Conservation (phyloP, 202 grass and related monocot genomes). For the Digitaria exilis region DNA sequence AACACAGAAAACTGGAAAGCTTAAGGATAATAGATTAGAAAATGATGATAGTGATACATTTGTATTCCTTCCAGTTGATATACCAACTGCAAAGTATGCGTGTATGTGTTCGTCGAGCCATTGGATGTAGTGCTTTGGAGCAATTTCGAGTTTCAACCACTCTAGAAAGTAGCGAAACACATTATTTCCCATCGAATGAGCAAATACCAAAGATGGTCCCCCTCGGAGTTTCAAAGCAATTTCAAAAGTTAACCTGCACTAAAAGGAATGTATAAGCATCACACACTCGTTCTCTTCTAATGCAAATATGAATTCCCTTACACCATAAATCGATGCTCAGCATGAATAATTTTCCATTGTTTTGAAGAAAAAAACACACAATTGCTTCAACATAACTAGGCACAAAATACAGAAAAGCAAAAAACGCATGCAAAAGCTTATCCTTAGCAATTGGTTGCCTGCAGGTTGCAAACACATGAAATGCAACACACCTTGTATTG, state of each 20-base stretch:
- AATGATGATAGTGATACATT: conserved; percentile 29
- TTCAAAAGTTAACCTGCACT: conserved; percentile 89
- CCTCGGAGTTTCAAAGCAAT: conserved; percentile 84
- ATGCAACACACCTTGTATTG: not conserved
- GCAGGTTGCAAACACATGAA: not conserved
- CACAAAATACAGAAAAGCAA: not conserved
- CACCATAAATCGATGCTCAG: conserved; percentile 1
- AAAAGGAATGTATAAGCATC: conserved; percentile 39
- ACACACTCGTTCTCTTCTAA: conserved; percentile 30
- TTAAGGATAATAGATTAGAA: conserved; percentile 22
- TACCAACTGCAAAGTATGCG: conserved; percentile 97
- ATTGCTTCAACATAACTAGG: conserved; percentile 20
- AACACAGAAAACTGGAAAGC: conserved; percentile 6
- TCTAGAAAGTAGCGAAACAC: conserved; percentile 96
- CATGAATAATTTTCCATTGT: not conserved
- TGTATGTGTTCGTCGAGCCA: conserved; percentile 96
- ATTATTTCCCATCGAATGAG: conserved; percentile 97
- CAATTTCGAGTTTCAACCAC: conserved; percentile 97
- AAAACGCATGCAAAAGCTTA: not conserved
- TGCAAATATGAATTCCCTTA: not conserved
- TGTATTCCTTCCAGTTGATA: conserved; percentile 17
- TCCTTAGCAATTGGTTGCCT: not conserved
- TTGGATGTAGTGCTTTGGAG: conserved; percentile 79
- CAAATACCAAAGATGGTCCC: conserved; percentile 94
- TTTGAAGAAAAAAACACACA: not conserved